phyloP scores from a whole-genome alignment of 1,284 basidiomycete species.

The Cerrena zonata region DNA sequence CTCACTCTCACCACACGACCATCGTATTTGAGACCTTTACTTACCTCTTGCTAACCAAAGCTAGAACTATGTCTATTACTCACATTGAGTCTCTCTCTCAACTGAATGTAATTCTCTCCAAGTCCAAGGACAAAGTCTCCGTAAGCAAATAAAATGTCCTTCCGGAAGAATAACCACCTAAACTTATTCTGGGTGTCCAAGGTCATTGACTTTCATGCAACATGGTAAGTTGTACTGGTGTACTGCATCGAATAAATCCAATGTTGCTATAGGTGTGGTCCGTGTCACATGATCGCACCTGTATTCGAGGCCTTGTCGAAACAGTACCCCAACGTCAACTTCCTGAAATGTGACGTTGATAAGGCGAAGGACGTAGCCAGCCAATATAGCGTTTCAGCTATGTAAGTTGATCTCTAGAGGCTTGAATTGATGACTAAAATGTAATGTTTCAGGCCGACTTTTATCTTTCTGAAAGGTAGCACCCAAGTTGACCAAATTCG shows the following conservation, averaged over 20 bases:
- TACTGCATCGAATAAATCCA: neutral
- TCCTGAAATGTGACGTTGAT: conserved; percentile 77
- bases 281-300: conserved; percentile 75
- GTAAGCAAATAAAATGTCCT: conserved; percentile 37
- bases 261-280: conserved; percentile 60
- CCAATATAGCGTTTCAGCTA: conserved; percentile 57
- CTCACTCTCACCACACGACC: neutral
- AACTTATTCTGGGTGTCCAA: conserved; percentile 22
- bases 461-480: conserved; percentile 66
- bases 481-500: conserved; percentile 62
- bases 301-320: conserved; percentile 62
- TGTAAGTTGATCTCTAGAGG: conserved; percentile 45
- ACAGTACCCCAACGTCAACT: conserved; percentile 63
- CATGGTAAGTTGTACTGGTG: conserved; percentile 44
- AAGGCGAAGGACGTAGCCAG: conserved; percentile 58
- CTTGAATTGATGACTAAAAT: neutral
- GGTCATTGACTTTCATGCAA: conserved; percentile 81
- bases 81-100: conserved; percentile 57
- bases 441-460: conserved; percentile 64
- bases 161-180: neutral
- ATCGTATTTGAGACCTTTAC: neutral
- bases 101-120: conserved; percentile 54
- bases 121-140: conserved; percentile 59
- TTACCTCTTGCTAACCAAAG: too few relatives aligned
- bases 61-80: conserved; percentile 48